These are phyloP conservation scores for Emydomyces testavorans DNA, from an alignment of 2,329 filamentous ascomycete genomes.

Conservation along the genomic window DNA sequence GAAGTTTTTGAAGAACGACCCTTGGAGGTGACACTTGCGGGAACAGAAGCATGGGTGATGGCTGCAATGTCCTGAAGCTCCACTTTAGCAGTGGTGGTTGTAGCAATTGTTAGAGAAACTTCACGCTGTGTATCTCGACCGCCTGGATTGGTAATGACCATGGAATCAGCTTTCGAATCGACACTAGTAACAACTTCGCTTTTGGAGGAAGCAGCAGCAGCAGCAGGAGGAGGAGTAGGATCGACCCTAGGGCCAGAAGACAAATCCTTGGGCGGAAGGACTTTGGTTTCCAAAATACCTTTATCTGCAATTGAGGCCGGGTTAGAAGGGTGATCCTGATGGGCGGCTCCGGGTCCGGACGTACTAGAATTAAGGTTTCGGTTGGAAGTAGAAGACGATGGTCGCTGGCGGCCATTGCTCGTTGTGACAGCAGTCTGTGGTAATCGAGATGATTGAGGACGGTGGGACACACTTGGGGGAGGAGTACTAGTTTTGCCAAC, in stretches of 20 bases:
- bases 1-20: conserved; percentile 23
- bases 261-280: conserved; percentile 5
- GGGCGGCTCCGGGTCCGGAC: conserved; percentile 25
- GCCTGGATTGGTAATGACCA: conserved; percentile 11
- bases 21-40: conserved; percentile 11
- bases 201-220: conserved; percentile 6
- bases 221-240: neutral
- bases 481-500: conserved; percentile 53
- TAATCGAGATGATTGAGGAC: conserved; percentile 57
- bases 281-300: conserved; percentile 12
- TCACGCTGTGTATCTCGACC: conserved; percentile 1
- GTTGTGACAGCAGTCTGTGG: conserved; percentile 63
- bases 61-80: conserved; percentile 4
- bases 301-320: conserved; percentile 13
- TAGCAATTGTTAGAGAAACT: conserved; percentile 5
- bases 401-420: conserved; percentile 45
- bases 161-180: conserved; percentile 11
- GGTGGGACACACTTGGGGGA: conserved; percentile 44
- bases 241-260: conserved; percentile 13
- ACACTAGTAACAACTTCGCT: conserved; percentile 4
- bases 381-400: conserved; percentile 50
- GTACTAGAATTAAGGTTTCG: conserved; percentile 46
- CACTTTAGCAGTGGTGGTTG: conserved; percentile 4
- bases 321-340: conserved; percentile 18
- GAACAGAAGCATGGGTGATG: neutral